Percentiles rank a stretch among this genome's conserved stretches.
phyloP scores from a whole-genome alignment of 371 early-diverging fungal genomes.

The Batkoa obscura region DNA sequence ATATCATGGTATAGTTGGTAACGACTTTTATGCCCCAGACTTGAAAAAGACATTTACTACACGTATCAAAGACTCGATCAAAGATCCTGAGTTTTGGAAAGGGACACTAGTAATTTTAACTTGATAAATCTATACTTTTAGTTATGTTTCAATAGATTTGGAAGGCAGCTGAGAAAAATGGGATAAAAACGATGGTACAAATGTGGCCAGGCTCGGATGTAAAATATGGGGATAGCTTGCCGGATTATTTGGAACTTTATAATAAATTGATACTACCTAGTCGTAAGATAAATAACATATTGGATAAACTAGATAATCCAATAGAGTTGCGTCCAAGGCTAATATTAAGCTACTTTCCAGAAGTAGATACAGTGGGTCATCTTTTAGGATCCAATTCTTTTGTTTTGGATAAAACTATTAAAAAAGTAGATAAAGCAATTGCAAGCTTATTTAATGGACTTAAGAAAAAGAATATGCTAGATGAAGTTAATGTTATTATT shows the following conservation, averaged over 20 bases:
- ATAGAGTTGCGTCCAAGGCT: conserved; percentile 46
- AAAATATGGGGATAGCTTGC: conserved; percentile 13
- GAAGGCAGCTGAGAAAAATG: conserved; percentile 56
- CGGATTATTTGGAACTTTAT: conserved; percentile 46
- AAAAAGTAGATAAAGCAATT: conserved; percentile 40
- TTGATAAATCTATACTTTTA: conserved; percentile 3
- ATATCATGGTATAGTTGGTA: conserved; percentile 81
- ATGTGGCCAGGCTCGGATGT: conserved; percentile 80
- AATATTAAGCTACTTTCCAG: conserved; percentile 56
- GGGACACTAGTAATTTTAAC: conserved; percentile 60
- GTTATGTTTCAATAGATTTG: conserved; percentile 39
- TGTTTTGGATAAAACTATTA: conserved; percentile 26
- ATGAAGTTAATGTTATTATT: conserved; percentile 56
- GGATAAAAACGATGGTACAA: conserved; percentile 40
- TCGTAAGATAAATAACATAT: conserved; percentile 36
- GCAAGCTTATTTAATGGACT: conserved; percentile 35
- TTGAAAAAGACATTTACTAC: conserved; percentile 59
- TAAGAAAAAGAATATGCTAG: conserved; percentile 27
- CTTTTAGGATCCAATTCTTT: conserved; percentile 45
- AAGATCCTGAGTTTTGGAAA: conserved; percentile 51
- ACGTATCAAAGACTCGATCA: conserved; percentile 20
- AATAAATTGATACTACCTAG: conserved; percentile 18
- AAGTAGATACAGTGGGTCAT: conserved; percentile 74
- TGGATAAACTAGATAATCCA: conserved; percentile 62
- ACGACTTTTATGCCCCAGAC: conserved; percentile 64